phyloP scores from a whole-genome alignment of 2,329 filamentous ascomycete species.

The Colletotrichum coccodes region DNA sequence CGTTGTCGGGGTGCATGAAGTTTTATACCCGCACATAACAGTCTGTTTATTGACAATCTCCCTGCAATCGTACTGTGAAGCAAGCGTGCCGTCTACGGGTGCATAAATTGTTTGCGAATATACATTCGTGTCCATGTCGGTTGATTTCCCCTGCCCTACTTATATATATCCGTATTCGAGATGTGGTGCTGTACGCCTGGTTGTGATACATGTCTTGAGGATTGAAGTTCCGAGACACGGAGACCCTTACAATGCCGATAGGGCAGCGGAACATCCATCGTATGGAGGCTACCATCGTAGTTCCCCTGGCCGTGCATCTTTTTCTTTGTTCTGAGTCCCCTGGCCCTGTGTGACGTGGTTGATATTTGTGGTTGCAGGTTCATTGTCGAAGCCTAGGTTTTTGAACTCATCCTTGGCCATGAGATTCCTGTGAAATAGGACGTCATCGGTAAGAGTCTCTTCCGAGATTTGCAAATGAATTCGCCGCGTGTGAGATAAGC shows the following conservation, averaged over 20 bases:
- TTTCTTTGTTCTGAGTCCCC: neutral
- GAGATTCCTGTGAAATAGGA: slow-evolving; percentile 72
- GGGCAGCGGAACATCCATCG: neutral
- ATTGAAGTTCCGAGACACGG: neutral
- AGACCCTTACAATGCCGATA: neutral
- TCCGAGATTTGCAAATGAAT: neutral
- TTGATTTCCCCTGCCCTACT: neutral
- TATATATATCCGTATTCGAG: neutral
- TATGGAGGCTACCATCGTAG: slow-evolving; percentile 46
- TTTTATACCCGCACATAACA: neutral
- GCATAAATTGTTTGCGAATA: neutral
- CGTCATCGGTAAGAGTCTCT: neutral
- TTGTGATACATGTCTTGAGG: neutral
- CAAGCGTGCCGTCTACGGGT: neutral
- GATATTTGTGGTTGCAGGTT: slow-evolving; percentile 33
- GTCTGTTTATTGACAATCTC: neutral
- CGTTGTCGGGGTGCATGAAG: neutral
- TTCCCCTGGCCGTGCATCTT: slow-evolving; percentile 40
- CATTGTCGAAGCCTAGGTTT: slow-evolving; percentile 80
- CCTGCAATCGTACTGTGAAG: neutral
- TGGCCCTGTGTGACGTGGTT: slow-evolving; percentile 1
- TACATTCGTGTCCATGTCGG: neutral
- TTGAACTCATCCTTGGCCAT: slow-evolving; percentile 97
- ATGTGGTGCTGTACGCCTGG: neutral
- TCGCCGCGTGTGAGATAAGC: neutral